phyloP scores from a whole-genome alignment of 2,329 filamentous ascomycete species.

The Cadophora sp. region DNA sequence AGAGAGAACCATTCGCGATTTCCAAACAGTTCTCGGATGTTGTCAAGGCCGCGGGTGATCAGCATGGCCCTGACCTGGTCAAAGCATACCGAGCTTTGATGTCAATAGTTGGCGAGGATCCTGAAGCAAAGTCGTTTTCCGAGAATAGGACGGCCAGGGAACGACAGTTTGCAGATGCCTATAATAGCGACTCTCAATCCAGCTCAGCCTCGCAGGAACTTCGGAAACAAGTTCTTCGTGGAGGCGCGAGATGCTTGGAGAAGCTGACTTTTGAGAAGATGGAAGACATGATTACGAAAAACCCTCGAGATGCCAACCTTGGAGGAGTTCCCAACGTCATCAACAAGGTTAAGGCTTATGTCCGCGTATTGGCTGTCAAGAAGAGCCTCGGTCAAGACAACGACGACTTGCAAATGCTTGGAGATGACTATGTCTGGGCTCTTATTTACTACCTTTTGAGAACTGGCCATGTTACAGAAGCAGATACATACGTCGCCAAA shows the following conservation, averaged over 20 bases:
- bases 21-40: slow-evolving; percentile 78
- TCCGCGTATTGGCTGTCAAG: slow-evolving; percentile 78
- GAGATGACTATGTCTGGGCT: slow-evolving; percentile 90
- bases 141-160: slow-evolving; percentile 73
- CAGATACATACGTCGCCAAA: slow-evolving; percentile 82
- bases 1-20: slow-evolving; percentile 73
- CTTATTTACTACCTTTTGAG: slow-evolving; percentile 91
- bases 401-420: slow-evolving; percentile 78
- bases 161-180: slow-evolving; percentile 77
- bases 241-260: slow-evolving; percentile 82
- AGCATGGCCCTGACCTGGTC: slow-evolving; percentile 75
- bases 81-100: slow-evolving; percentile 85
- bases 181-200: slow-evolving; percentile 76
- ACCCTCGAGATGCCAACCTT: slow-evolving; percentile 86
- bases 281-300: slow-evolving; percentile 78
- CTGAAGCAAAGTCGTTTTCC: slow-evolving; percentile 62
- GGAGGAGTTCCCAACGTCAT: slow-evolving; percentile 87
- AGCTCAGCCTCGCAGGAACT: slow-evolving; percentile 70
- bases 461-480: slow-evolving; percentile 83
- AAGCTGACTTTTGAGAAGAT: slow-evolving; percentile 80
- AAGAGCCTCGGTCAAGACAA: slow-evolving; percentile 87
- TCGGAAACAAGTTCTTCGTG: slow-evolving; percentile 80
- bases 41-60: slow-evolving; percentile 72
- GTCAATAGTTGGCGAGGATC: slow-evolving; percentile 77
- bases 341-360: slow-evolving; percentile 92